Evolutionary conservation across 768 basidiomycete species (phyloP), one percentile per base, ranked within the genome.

Genomic region (Suillus subluteus): DNA sequence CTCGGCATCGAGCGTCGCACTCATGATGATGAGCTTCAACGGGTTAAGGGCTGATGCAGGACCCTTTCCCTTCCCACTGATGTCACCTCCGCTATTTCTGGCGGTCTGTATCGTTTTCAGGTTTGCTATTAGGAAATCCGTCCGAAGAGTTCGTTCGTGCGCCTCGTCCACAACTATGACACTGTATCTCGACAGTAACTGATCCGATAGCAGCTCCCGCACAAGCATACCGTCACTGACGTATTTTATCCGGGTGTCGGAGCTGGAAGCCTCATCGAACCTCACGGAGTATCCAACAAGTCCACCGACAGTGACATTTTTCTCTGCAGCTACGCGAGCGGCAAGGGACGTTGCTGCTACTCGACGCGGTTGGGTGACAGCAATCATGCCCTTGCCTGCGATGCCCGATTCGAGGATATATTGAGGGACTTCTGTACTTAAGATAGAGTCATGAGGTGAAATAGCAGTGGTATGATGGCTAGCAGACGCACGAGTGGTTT

Each of bases 171-270:
- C 89, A 65, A 99, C 84, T 62, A 99, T 83, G 38, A 96, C 87
- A 73, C 92, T 91, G 79, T 99, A 99, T 66, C 84, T 84, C 63
- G 87, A 88, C 56, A 99, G 82, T 40, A 91, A 75, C 18, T 87
- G 82, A 74, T 96, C 95, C 52, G 86, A 87, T 67, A 96, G 84
- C 61, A 96, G 86, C 82, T 99, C 98, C 52, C 96, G 88, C 52
- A 96, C 91, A 70, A 99, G 89, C 93, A 99, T 98, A 68, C 98
- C 98, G 72, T 99, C 98, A 64, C 96, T 99, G 78, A 98, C 85
- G 74, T 95, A 99, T 79, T 98, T 99, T 79, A 99, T 92, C 58
- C 90, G 86, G 4, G 98, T 99, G 2, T 87, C 81, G 0, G 85
- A 74, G 12, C 88, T 83, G 15, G 84, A 86, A 23, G 86, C 81